Conservation (phyloP, 1,139 yeast genomes). For the Nadsonia starkeyi-henricii region DNA sequence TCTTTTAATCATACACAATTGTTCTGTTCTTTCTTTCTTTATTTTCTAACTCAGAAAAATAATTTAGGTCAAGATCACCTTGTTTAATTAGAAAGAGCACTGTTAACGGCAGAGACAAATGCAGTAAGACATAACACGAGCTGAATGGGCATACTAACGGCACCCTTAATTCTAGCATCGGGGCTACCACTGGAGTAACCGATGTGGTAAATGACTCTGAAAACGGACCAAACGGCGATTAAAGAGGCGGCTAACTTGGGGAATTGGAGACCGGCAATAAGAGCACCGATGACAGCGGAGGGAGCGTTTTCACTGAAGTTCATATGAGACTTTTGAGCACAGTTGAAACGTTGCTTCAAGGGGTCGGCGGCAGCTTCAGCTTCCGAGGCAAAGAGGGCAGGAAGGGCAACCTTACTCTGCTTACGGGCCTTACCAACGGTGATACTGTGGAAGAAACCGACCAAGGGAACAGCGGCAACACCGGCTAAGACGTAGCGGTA, state of each 20-base stretch:
- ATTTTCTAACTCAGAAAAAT: too few species aligned
- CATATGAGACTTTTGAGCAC: slow-evolving; percentile 11
- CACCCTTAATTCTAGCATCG: slow-evolving; percentile 4
- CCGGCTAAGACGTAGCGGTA: slow-evolving; percentile 10
- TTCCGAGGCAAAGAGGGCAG: slow-evolving; percentile 9
- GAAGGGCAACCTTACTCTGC: slow-evolving; percentile 8
- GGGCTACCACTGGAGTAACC: slow-evolving; percentile 12
- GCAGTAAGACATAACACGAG: background rate
- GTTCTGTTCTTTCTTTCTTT: too few species aligned
- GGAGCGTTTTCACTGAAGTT: slow-evolving; percentile 11
- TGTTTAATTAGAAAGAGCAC: background rate
- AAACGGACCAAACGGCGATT: slow-evolving; percentile 7
- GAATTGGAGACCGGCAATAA: slow-evolving; percentile 8
- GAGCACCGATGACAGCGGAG: slow-evolving; percentile 6
- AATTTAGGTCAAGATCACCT: too few species aligned
- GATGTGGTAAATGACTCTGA: slow-evolving; percentile 9
- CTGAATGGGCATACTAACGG: background rate
- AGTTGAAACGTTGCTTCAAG: slow-evolving; percentile 9
- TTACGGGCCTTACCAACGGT: slow-evolving; percentile 8
- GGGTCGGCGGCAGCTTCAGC: slow-evolving; percentile 10
- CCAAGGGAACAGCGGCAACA: slow-evolving; percentile 8
- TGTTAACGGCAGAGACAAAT: background rate
- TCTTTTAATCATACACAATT: too few species aligned
- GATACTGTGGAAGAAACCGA: slow-evolving; percentile 7
- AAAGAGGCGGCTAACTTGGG: slow-evolving; percentile 9